phyloP scores from a whole-genome alignment of 2,329 filamentous ascomycete species.

The Xylariaceae sp. region DNA sequence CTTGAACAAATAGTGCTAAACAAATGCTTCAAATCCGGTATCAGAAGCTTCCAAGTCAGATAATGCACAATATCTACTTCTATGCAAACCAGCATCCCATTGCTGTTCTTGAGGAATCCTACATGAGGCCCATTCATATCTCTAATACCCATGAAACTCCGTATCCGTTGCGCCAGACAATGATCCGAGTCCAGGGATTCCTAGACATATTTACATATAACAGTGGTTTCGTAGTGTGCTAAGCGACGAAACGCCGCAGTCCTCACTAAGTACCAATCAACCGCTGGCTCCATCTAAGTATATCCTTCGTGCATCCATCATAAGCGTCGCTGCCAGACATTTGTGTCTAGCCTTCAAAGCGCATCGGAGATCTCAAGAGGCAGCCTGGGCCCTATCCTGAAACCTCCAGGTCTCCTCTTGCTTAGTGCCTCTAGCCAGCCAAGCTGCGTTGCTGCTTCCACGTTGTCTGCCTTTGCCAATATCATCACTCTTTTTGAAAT shows the following conservation, averaged over 20 bases:
- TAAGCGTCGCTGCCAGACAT: slow-evolving; percentile 6
- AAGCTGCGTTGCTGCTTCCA: slow-evolving; percentile 47
- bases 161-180: slow-evolving; percentile 17
- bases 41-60: neutral
- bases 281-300: slow-evolving; percentile 10
- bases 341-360: slow-evolving; percentile 1
- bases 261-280: slow-evolving; percentile 11
- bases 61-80: neutral
- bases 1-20: no score
- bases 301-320: slow-evolving; percentile 13
- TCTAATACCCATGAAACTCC: slow-evolving; percentile 18
- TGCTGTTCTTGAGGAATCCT: slow-evolving; percentile 1
- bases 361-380: slow-evolving; percentile 13
- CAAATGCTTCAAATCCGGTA: neutral
- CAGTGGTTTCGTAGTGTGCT: slow-evolving; percentile 1
- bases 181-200: slow-evolving; percentile 8
- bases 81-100: slow-evolving; percentile 2
- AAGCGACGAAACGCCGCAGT: slow-evolving; percentile 8
- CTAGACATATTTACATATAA: slow-evolving; percentile 15
- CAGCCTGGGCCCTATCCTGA: slow-evolving; percentile 34
- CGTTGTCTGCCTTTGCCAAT: slow-evolving; percentile 35
- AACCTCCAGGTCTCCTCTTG: slow-evolving; percentile 79
- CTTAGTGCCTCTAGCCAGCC: slow-evolving; percentile 75
- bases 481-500: slow-evolving; percentile 56
- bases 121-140: slow-evolving; percentile 4